A percentile compares a stretch with the other conserved stretches of the same genome.
phyloP scores from a whole-genome alignment of 2,329 filamentous ascomycete genomes.

The Emmonsiellopsis sp. region DNA sequence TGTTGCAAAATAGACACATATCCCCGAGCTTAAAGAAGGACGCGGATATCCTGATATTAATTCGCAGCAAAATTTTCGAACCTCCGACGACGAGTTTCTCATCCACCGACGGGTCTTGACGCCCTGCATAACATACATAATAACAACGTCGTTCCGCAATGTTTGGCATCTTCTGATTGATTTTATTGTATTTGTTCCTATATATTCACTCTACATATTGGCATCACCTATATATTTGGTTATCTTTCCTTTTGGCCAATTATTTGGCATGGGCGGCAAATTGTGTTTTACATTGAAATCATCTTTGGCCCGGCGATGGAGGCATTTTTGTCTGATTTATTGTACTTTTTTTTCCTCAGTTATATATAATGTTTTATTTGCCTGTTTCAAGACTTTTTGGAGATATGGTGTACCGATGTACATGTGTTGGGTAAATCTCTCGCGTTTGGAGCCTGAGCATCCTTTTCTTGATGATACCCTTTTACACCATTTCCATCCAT shows the following conservation, averaged over 20 bases:
- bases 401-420: too few relatives aligned
- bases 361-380: neutral
- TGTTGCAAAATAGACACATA: slow-evolving; percentile 59
- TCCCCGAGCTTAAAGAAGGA: slow-evolving; percentile 68
- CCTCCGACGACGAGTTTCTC: slow-evolving; percentile 5
- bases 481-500: too few relatives aligned
- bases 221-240: neutral
- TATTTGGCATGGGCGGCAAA: neutral
- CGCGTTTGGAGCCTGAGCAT: too few relatives aligned
- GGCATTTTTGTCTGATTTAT: neutral
- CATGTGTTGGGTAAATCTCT: too few relatives aligned
- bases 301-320: neutral
- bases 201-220: slow-evolving; percentile 1
- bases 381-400: too few relatives aligned
- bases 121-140: too few relatives aligned
- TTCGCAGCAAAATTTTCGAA: slow-evolving; percentile 33
- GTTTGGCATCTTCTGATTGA: neutral
- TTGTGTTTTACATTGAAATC: neutral
- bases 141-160: too few relatives aligned
- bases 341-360: neutral
- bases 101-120: neutral
- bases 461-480: too few relatives aligned
- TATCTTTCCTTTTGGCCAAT: neutral
- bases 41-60: slow-evolving; percentile 58
- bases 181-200: neutral